Evolutionary conservation across 257 asterid genomes (phyloP).

Genomic region (Ehretia macrophylla): DNA sequence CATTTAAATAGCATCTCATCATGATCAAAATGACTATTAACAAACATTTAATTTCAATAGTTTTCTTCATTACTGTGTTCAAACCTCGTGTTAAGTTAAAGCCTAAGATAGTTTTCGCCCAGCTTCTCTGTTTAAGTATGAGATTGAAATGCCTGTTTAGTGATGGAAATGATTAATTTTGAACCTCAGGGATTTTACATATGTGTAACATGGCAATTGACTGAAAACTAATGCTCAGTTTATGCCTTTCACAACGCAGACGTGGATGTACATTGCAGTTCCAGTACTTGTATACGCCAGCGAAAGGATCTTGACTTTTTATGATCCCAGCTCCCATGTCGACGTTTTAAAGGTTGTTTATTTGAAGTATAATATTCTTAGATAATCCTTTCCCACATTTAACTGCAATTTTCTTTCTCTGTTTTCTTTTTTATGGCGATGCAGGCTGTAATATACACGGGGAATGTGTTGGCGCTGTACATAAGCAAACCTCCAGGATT

Average conservation of each 20-base stretch:
- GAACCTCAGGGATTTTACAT: too few species aligned
- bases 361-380: neutral
- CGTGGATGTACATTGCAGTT: constrained; percentile 80
- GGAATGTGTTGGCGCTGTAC: constrained; percentile 81
- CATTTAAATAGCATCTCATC: too few species aligned
- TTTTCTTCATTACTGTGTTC: too few species aligned
- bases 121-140: too few species aligned
- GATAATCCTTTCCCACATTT: neutral
- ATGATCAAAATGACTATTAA: too few species aligned
- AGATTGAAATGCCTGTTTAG: too few species aligned
- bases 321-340: constrained; percentile 54
- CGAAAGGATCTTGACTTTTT: constrained; percentile 61
- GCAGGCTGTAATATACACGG: constrained; percentile 87
- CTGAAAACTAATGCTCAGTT: neutral
- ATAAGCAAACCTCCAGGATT: constrained; percentile 80
- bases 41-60: too few species aligned
- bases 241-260: constrained; percentile 33
- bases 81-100: too few species aligned
- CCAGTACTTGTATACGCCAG: constrained; percentile 55
- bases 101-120: too few species aligned
- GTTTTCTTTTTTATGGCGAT: constrained; percentile 1
- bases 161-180: too few species aligned
- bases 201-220: neutral
- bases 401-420: neutral
- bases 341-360: constrained; percentile 53